Conservation (phyloP, 441 rosid species). For the Corymbia calophylla region DNA sequence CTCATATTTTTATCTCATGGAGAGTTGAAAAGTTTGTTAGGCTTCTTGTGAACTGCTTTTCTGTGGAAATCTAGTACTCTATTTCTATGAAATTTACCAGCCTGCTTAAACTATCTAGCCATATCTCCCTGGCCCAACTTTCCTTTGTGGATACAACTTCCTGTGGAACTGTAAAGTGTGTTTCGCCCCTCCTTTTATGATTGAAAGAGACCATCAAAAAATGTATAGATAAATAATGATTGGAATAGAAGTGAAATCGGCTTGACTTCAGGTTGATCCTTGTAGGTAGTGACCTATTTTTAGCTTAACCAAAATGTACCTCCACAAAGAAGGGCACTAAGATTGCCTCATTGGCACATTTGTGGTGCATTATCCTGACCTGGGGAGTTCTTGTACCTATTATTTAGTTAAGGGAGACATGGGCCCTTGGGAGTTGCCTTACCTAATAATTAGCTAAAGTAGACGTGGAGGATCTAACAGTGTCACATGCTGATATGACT, state of each 20-base stretch:
- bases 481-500: background rate
- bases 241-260: background rate
- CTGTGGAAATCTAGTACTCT: background rate
- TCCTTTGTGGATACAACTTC: background rate
- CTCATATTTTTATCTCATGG: background rate
- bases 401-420: background rate
- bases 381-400: background rate
- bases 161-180: background rate
- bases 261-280: background rate
- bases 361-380: background rate
- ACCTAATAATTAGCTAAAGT: background rate
- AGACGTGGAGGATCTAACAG: background rate
- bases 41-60: background rate
- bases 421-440: background rate
- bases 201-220: background rate
- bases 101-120: background rate
- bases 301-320: background rate
- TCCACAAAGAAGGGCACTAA: background rate
- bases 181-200: background rate
- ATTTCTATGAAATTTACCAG: background rate
- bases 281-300: background rate
- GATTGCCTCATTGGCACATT: background rate
- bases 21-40: background rate
- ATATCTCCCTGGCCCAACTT: background rate
- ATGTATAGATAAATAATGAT: background rate